These are phyloP conservation scores for Talaromyces proteolyticus DNA, from an alignment of 495 filamentous ascomycete genomes.

Conservation along the genomic window DNA sequence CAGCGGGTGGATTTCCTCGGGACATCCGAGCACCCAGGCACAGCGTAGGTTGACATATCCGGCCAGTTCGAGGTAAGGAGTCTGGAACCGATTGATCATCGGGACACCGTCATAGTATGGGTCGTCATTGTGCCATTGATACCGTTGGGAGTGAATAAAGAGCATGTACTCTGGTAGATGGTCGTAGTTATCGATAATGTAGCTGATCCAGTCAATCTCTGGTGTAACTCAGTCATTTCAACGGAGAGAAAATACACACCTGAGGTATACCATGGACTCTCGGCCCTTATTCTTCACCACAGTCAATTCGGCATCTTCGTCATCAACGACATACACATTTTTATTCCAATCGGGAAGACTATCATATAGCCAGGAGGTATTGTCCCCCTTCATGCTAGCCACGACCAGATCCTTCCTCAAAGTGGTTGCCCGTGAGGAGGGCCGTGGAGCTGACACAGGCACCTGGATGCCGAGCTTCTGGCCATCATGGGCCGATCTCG, in stretches of 20 bases:
- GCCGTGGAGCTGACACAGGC: neutral
- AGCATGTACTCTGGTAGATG: conserved; percentile 51
- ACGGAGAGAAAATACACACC: conserved; percentile 32
- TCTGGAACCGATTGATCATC: conserved; percentile 46
- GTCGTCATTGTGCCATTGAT: conserved; percentile 59
- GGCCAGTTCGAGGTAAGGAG: conserved; percentile 45
- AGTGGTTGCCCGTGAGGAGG: neutral
- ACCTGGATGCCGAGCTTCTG: conserved; percentile 1
- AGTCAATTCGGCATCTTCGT: conserved; percentile 37
- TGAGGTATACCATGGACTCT: conserved; percentile 55
- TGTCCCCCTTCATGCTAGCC: conserved; percentile 45
- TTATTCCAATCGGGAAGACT: conserved; percentile 41
- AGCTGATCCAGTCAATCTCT: conserved; percentile 20
- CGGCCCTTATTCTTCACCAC: conserved; percentile 48
- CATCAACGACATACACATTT: conserved; percentile 49
- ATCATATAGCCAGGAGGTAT: conserved; percentile 50
- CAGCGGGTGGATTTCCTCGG: conserved; percentile 48
- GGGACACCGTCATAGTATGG: conserved; percentile 43
- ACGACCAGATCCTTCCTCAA: conserved; percentile 47
- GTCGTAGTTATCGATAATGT: conserved; percentile 62
- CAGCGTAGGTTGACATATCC: conserved; percentile 66
- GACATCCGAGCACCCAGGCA: conserved; percentile 56
- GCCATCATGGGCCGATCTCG: neutral
- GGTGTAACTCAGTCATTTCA: neutral
- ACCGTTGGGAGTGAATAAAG: conserved; percentile 57